These are phyloP conservation scores for Linanthus parryae DNA, from an alignment of 148 eudicot genomes.

Conservation along the genomic window DNA sequence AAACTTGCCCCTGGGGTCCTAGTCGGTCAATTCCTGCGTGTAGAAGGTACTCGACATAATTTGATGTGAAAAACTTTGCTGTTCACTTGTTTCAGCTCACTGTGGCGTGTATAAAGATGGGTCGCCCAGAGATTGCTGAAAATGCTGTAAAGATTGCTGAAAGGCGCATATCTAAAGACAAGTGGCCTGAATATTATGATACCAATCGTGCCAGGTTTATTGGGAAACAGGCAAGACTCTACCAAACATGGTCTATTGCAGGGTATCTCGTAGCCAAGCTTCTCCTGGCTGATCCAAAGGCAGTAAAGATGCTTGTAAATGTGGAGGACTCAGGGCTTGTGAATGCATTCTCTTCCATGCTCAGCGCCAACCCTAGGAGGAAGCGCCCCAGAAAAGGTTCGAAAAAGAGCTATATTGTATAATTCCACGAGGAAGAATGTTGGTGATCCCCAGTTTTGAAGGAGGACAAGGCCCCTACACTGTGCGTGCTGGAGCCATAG, in stretches of 20 bases:
- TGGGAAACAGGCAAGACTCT: slow-evolving; percentile 75
- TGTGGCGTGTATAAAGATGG: slow-evolving; percentile 86
- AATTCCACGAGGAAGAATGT: no score
- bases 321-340: slow-evolving; percentile 64
- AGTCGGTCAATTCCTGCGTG: no score
- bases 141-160: slow-evolving; percentile 72
- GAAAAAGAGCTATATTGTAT: slow-evolving; percentile 54
- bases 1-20: no score
- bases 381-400: slow-evolving; percentile 45
- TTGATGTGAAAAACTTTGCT: neutral
- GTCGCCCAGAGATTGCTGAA: slow-evolving; percentile 67
- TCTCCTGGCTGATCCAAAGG: slow-evolving; percentile 58
- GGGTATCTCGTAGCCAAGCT: slow-evolving; percentile 83
- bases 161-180: slow-evolving; percentile 59
- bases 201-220: slow-evolving; percentile 71
- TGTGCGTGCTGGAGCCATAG: no score
- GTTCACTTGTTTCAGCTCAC: slow-evolving; percentile 49
- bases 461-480: no score
- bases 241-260: slow-evolving; percentile 88
- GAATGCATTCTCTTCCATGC: slow-evolving; percentile 55
- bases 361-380: slow-evolving; percentile 51
- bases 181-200: slow-evolving; percentile 89
- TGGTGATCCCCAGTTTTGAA: no score
- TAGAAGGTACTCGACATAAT: neutral
- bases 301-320: slow-evolving; percentile 59